These are phyloP conservation scores for Podospora pseudoanserina DNA, from an alignment of 495 filamentous ascomycete genomes.

Conservation along the genomic window DNA sequence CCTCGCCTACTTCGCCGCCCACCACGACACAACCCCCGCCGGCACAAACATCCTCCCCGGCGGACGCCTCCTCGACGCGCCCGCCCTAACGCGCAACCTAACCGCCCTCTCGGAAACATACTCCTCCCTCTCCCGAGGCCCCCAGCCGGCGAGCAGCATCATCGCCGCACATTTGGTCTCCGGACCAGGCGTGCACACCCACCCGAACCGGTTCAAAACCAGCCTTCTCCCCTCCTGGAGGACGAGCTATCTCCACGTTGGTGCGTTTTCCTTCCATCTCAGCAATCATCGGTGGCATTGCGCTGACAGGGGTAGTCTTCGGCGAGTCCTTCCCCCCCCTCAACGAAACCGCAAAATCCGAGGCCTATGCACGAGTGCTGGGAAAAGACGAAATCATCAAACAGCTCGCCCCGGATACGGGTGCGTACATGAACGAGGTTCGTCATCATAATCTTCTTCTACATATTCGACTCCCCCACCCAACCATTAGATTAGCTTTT, in stretches of 20 bases:
- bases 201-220: slow-evolving; percentile 25
- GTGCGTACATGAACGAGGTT: slow-evolving; percentile 44
- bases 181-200: slow-evolving; percentile 36
- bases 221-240: slow-evolving; percentile 59
- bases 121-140: not conserved
- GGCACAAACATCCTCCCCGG: slow-evolving; percentile 42
- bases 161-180: slow-evolving; percentile 31
- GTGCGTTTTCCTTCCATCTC: not conserved
- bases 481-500: not conserved
- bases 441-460: not conserved
- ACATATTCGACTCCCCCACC: not conserved
- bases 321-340: slow-evolving; percentile 31
- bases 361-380: slow-evolving; percentile 41
- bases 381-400: slow-evolving; percentile 40
- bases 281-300: not conserved
- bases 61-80: slow-evolving; percentile 38
- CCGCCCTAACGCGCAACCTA: slow-evolving; percentile 29
- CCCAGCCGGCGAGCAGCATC: not conserved
- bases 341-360: slow-evolving; percentile 33
- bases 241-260: slow-evolving; percentile 43
- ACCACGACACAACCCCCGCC: slow-evolving; percentile 32
- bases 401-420: slow-evolving; percentile 36
- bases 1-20: slow-evolving; percentile 44
- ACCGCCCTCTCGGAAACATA: slow-evolving; percentile 23
- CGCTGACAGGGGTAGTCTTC: slow-evolving; percentile 11